Evolutionary conservation across 2,329 filamentous ascomycete genomes (phyloP).

Genomic region (Fonsecaea erecta): DNA sequence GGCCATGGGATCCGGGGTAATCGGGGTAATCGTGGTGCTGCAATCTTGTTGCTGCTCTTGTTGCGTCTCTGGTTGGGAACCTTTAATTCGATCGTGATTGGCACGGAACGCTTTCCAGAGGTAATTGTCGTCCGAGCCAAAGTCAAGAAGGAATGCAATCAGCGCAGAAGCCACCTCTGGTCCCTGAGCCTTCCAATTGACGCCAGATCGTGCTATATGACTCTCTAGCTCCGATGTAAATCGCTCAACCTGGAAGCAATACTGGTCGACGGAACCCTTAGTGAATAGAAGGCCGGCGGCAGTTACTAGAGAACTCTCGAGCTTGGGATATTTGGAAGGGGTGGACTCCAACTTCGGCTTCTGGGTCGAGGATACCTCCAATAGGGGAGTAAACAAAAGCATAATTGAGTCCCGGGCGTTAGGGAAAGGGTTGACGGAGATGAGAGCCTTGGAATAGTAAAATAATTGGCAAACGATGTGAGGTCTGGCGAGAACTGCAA

Average conservation of each 20-base stretch:
- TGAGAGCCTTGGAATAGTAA: constrained; percentile 63
- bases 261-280: constrained; percentile 43
- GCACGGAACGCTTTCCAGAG: constrained; percentile 41
- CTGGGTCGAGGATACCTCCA: constrained; percentile 40
- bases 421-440: constrained; percentile 59
- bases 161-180: constrained; percentile 61
- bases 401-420: constrained; percentile 62
- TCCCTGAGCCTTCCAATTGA: constrained; percentile 59
- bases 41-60: neutral
- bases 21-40: neutral
- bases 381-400: constrained; percentile 59
- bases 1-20: constrained; percentile 18
- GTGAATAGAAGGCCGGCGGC: constrained; percentile 58
- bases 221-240: constrained; percentile 54
- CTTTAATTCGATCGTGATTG: constrained; percentile 23
- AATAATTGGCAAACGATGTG: constrained; percentile 59
- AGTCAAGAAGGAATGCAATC: constrained; percentile 60
- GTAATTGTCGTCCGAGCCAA: constrained; percentile 50
- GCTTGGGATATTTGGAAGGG: constrained; percentile 39
- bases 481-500: constrained; percentile 69
- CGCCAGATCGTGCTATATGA: constrained; percentile 53
- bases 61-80: constrained; percentile 13
- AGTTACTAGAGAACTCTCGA: constrained; percentile 58
- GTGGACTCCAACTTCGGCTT: constrained; percentile 40
- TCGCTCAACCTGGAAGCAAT: constrained; percentile 45